Evolutionary conservation across 2,329 filamentous ascomycete species (phyloP), one percentile per base, ranked within the genome.

Genomic region (Mollisiaceae sp.): DNA sequence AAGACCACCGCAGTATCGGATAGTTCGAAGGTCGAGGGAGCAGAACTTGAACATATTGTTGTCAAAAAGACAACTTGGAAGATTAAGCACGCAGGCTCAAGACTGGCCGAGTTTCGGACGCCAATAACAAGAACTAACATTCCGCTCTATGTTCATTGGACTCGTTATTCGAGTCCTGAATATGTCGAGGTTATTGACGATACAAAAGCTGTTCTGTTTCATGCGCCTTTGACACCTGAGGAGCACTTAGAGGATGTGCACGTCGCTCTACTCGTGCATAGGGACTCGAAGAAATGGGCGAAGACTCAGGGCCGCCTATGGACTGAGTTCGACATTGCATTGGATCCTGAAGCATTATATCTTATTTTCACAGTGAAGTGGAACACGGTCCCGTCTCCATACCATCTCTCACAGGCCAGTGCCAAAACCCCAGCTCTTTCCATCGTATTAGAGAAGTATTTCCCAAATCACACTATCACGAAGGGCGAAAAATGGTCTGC

Each of bases 401-500:
- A 69, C 38, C 55, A 67, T 45, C 47, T 73, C 15, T 47, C 43
- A 15, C 64, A 65, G 22, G 63, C 64, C 9, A 64, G 45, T 9
- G 60, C 58, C 3, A 73, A 71, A 61, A 65, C 64, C 8, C 47
- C 39, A 35, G 64, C 66, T 8, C 24, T 77, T 8, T 45, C 57
- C 81, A 59, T 62, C 14, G 63, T 75, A 1, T 41, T 76, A 6
- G 41, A 61, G 20, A 60, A 58, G 24, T 76, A 75, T 52, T 75
- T 75, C 61, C 73, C 72, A 11, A 67, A 76, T 60, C 60, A 66
- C 39, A 67, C 63, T 47, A 60, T 57, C 4, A 63, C 55, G 6
- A 65, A 65, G 9, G 24, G 52, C 20, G 65, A 72, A 20, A 65
- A 67, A 47, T 84, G 82, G 81, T 78, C 78, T 4, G 79, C 83